Base-by-base conservation (phyloP, 768 basidiomycete species). In the Pleurotus giganteus region DNA sequence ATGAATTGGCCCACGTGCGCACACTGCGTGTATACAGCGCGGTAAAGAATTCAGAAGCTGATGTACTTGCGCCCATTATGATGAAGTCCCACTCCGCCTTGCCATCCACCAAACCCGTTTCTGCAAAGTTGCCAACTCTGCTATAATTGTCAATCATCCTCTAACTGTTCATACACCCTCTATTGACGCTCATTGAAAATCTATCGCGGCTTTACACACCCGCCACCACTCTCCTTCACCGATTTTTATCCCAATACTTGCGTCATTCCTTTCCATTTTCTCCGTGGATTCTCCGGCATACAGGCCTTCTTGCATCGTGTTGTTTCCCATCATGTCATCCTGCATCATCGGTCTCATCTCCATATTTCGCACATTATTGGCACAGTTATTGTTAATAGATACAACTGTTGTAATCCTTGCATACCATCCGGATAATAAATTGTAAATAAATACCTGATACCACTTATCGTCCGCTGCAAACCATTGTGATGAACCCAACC, bases 21-120 rank as follows among this genome's bases (percentile, higher is more conserved):
- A 76, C 76, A 8, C 72, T 85, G 52, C 74, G 73, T 34, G 76
- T 85, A 6, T 84, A 75, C 60, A 67, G 76, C 37, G 82, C 81
- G 13, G 65, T 73, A 51, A 85, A 84, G 63, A 29, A 17, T n/a
- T 44, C 34, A 9, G 39, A 55, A 60, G 17, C 41, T 19, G 17
- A 52, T 36, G 11, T 9, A 23, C 27, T 47, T 39, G 21, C 49
- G 5, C 34, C 49, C 6, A 50, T 50, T 19, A 6, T 50, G 23
- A 54, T 54, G 37, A 47, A 45, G 28, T 44, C 39, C 36, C 43
- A 53, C 21, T 41, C 24, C 34, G 32, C 49, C 34, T 42, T 31
- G 46, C 29, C 32, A 17, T n/a, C 39, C 39, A 13, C 39, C 6
- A 32, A 32, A 13, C 31, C 13, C n/a, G 39, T 29, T 13, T 55